Conservation (phyloP, 2,329 filamentous ascomycete species). For the Penicillium sp. region DNA sequence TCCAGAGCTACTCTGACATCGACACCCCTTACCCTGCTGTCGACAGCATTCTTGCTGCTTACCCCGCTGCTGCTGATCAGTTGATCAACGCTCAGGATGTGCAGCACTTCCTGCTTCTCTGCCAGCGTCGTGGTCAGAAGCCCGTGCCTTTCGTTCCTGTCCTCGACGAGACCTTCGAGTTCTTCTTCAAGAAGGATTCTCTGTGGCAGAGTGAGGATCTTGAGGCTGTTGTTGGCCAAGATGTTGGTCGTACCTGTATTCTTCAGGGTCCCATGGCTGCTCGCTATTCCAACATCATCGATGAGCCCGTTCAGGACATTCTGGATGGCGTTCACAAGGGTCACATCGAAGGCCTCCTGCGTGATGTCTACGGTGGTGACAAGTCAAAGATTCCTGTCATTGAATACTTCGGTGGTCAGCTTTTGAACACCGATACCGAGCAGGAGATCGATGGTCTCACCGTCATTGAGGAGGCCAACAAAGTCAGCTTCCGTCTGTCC, state of each 20-base stretch:
- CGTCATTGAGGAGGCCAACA: conserved; percentile 74
- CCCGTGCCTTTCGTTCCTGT: conserved; percentile 93
- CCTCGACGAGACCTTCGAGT: conserved; percentile 97
- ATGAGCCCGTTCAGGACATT: conserved; percentile 94
- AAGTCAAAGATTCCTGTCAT: conserved; percentile 75
- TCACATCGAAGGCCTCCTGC: conserved; percentile 78
- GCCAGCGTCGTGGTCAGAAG: conserved; percentile 90
- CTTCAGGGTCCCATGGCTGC: conserved; percentile 91
- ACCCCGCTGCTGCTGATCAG: conserved; percentile 83
- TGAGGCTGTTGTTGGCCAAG: conserved; percentile 91
- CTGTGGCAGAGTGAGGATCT: conserved; percentile 99
- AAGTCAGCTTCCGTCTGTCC: conserved; percentile 82
- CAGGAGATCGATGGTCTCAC: conserved; percentile 83
- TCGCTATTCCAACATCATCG: conserved; percentile 83
- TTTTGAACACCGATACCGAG: conserved; percentile 68
- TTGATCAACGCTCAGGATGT: conserved; percentile 98
- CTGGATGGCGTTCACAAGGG: conserved; percentile 85
- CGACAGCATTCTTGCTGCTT: conserved; percentile 75
- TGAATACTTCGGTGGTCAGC: conserved; percentile 94
- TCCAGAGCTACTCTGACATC: conserved; percentile 89
- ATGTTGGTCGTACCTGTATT: conserved; percentile 94
- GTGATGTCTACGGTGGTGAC: conserved; percentile 77
- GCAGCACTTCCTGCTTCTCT: conserved; percentile 92
- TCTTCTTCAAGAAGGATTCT: conserved; percentile 99
- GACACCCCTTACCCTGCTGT: conserved; percentile 77